phyloP scores from a whole-genome alignment of 2,329 filamentous ascomycete species.

The Alternaria arborescens region DNA sequence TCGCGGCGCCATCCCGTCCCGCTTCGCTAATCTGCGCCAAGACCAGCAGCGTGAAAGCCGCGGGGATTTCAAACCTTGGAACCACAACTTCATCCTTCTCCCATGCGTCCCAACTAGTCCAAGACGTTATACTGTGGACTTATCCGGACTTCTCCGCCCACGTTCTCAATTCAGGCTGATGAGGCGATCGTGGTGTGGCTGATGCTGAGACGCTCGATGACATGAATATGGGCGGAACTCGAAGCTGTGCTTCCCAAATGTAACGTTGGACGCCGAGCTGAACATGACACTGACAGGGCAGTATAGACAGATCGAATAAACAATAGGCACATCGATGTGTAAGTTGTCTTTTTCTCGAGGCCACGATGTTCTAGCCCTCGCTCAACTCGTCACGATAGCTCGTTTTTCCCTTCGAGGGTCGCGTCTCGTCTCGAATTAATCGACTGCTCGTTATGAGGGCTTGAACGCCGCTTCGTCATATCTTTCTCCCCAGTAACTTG shows the following conservation, averaged over 20 bases:
- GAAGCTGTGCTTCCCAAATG: conserved; percentile 29
- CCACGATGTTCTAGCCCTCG: not conserved
- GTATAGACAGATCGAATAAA: conserved; percentile 9
- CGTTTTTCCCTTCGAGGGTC: conserved; percentile 7
- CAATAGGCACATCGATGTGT: conserved; percentile 3
- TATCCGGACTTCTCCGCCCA: conserved; percentile 28
- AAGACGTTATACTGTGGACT: conserved; percentile 10
- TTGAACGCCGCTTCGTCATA: conserved; percentile 8
- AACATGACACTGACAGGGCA: conserved; percentile 16
- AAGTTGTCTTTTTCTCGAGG: not conserved
- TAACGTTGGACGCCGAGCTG: conserved; percentile 30
- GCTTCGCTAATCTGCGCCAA: conserved; percentile 11
- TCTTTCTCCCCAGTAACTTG: conserved; percentile 7
- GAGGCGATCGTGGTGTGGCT: conserved; percentile 18
- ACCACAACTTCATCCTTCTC: conserved; percentile 4
- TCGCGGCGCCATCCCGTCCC: conserved; percentile 9
- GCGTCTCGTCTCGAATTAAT: conserved; percentile 8
- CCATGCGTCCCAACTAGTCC: not conserved
- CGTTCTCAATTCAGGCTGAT: conserved; percentile 23
- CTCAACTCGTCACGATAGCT: conserved; percentile 17
- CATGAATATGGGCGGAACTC: conserved; percentile 13
- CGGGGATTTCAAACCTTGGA: conserved; percentile 2
- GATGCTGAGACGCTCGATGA: conserved; percentile 34
- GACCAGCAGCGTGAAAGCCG: conserved; percentile 3
- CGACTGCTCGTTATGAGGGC: conserved; percentile 10